Base-by-base conservation (phyloP, 495 filamentous ascomycete species). In the Platismatia glauca region DNA sequence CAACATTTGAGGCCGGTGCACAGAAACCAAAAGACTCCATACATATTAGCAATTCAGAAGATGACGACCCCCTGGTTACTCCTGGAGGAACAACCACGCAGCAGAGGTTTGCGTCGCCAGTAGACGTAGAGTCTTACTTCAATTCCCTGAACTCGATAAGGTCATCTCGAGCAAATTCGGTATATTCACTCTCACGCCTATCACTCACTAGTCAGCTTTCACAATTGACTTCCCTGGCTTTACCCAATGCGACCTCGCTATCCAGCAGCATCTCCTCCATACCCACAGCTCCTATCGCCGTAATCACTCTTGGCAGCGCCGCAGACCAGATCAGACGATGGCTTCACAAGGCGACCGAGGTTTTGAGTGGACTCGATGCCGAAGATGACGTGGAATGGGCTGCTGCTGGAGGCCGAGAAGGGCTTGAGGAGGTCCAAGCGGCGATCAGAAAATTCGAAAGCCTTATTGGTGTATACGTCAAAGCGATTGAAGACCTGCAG, bases 331-430 rank as follows among this genome's bases (percentile, higher is more conserved):
- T 98, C 57, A 83, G 86, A 53, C 85, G 85, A 60, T 97, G 94
- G 94, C 92, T 97, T 63, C 80, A 82, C 64, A 95, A 95, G 71
- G 91, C 94, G 1, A 86, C 84, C 0, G 89, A 94, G 62, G 90
- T 96, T 13, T 81, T 98, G 33, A 82, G 78, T 60, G 89, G 90
- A 0, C 74, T 97, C 29, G 89, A 96, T 71, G 87, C 90, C 18
- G 92, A 97, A 64, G 94, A 98, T 74, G 93, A 98, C 68, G 89
- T 97, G 27, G 91, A 96, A 69, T 98, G 94, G 94, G 91, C 94
- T 18, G 93, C 93, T 18, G 91, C 91, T 18, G 94, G 88, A 56
- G 91, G 91, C 5, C 83, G 91, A 64, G 91, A 96, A 69, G 91
- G 90, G 12, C 78, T 97, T 50, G 90, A 87, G 38, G 91, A 92